These are phyloP conservation scores for Brassica hybrid DNA, from an alignment of 441 rosid species.

Conservation along the genomic window DNA sequence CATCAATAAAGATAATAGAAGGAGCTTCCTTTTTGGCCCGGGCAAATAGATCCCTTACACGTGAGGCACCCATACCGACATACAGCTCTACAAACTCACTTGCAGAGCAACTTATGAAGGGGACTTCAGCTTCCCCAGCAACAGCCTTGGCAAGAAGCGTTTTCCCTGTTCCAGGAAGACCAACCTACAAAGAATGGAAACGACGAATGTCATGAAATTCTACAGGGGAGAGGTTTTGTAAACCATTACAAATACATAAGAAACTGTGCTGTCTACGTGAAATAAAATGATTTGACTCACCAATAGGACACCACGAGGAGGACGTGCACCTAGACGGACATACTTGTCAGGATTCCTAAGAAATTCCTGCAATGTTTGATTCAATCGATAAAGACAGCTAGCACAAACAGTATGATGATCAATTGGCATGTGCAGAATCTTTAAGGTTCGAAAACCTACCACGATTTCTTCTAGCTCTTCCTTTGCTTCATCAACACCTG, in stretches of 20 bases:
- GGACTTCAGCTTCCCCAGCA: slow-evolving; percentile 98
- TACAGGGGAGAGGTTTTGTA: slow-evolving; percentile 5
- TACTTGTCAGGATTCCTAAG: slow-evolving; percentile 95
- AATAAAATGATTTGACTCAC: slow-evolving; percentile 53
- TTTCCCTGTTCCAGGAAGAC: slow-evolving; percentile 99
- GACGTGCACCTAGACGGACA: slow-evolving; percentile 91
- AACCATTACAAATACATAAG: not conserved
- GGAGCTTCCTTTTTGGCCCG: slow-evolving; percentile 98
- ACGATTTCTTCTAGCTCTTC: slow-evolving; percentile 99
- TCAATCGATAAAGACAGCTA: slow-evolving; percentile 9
- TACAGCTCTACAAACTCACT: slow-evolving; percentile 98
- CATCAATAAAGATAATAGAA: slow-evolving; percentile 93
- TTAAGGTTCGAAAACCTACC: slow-evolving; percentile 51
- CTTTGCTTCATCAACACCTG: slow-evolving; percentile 98
- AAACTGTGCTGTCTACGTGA: not conserved
- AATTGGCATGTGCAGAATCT: too few relatives aligned
- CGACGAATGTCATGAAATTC: too few relatives aligned
- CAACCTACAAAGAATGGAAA: slow-evolving; percentile 67
- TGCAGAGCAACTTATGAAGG: slow-evolving; percentile 96
- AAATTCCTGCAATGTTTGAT: slow-evolving; percentile 73
- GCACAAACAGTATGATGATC: slow-evolving; percentile 18
- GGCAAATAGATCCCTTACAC: slow-evolving; percentile 95
- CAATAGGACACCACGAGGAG: slow-evolving; percentile 98
- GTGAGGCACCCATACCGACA: slow-evolving; percentile 96
- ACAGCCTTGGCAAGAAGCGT: slow-evolving; percentile 99